Evolutionary conservation across 1,284 basidiomycete species (phyloP).

Genomic region (Mycosarcoma maydis): DNA sequence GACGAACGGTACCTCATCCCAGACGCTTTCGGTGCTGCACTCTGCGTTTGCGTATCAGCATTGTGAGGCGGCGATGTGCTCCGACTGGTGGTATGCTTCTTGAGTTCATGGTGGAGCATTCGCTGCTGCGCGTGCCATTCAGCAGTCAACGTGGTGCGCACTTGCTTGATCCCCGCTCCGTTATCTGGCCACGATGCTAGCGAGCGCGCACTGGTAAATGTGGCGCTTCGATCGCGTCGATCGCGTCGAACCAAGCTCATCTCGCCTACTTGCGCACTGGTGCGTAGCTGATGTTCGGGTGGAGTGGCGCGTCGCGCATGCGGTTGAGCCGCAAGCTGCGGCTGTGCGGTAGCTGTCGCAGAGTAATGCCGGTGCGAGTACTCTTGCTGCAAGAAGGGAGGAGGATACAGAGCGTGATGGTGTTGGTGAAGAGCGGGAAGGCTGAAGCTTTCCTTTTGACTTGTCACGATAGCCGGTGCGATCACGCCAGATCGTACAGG

Average conservation of each 20-base stretch:
- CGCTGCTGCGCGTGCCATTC: constrained; percentile 17
- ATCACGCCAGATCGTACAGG: background rate
- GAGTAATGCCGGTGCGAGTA: too few relatives aligned
- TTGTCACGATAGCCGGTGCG: constrained; percentile 16
- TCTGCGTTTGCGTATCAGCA: too few relatives aligned
- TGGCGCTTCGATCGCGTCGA: constrained; percentile 4
- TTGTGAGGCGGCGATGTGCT: too few relatives aligned
- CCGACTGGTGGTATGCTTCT: too few relatives aligned
- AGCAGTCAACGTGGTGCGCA: constrained; percentile 5
- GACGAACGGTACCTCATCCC: too few relatives aligned
- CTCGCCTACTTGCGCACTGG: background rate
- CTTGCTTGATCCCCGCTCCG: constrained; percentile 4
- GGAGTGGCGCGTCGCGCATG: too few relatives aligned
- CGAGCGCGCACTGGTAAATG: too few relatives aligned
- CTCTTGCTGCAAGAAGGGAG: background rate
- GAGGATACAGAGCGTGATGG: background rate
- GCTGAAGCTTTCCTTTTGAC: constrained; percentile 30
- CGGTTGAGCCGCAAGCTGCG: too few relatives aligned
- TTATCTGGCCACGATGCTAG: too few relatives aligned
- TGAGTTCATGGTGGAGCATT: background rate
- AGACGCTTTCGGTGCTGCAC: too few relatives aligned
- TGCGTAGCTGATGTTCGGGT: background rate
- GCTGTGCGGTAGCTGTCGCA: too few relatives aligned
- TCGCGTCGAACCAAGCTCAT: too few relatives aligned
- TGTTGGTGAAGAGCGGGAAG: background rate